Evolutionary conservation across 2,329 filamentous ascomycete genomes (phyloP).

Genomic region (Aspergillus sclerotialis): DNA sequence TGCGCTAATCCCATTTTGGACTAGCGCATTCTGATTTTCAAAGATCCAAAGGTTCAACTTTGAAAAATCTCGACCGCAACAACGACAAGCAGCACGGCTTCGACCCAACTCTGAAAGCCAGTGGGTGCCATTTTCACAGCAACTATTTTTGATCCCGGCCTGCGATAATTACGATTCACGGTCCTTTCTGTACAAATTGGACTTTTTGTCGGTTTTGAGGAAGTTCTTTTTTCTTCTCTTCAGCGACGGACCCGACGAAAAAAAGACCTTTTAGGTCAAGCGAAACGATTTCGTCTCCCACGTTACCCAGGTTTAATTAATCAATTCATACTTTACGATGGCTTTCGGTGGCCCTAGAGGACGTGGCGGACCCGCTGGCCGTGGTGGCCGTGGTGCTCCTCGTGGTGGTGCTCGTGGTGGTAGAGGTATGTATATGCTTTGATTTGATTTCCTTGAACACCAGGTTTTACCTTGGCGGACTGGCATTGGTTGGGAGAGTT

Average conservation of each 20-base stretch:
- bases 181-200: constrained; percentile 7
- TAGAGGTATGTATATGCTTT: constrained; percentile 22
- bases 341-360: constrained; percentile 25
- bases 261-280: constrained; percentile 4
- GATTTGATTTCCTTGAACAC: too few species aligned
- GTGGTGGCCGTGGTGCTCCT: constrained; percentile 38
- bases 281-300: constrained; percentile 5
- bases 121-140: constrained; percentile 16
- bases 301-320: constrained; percentile 5
- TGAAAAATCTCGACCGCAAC: constrained; percentile 33
- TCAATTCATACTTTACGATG: constrained; percentile 21
- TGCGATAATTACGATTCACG: constrained; percentile 7
- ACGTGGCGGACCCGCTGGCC: constrained; percentile 37
- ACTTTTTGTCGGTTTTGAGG: constrained; percentile 2
- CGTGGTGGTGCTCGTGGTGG: constrained; percentile 31
- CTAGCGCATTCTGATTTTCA: constrained; percentile 34
- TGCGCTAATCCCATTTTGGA: constrained; percentile 15
- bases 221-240: constrained; percentile 7
- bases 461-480: too few species aligned
- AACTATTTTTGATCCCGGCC: constrained; percentile 15
- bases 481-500: too few species aligned
- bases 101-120: constrained; percentile 23
- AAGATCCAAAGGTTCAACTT: constrained; percentile 30
- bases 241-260: constrained; percentile 12
- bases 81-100: constrained; percentile 30